Percentiles rank a stretch among this genome's conserved stretches.
Evolutionary conservation across 352 stramenopile species (phyloP).

Genomic region (Blastocystis sp.): DNA sequence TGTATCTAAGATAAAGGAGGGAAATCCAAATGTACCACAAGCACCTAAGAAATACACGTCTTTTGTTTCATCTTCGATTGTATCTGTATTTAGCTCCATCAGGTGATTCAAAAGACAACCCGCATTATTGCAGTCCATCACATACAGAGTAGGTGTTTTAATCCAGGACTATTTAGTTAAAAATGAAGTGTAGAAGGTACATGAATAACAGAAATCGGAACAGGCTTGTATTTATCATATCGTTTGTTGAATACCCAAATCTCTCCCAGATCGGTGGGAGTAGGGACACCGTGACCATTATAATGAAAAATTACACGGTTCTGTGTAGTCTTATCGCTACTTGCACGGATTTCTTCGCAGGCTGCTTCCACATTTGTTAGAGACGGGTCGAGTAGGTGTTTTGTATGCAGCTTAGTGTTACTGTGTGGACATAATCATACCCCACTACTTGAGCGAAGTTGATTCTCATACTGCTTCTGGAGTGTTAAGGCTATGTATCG

Average conservation of each 20-base stretch:
- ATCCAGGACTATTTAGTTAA: slow-evolving; percentile 79
- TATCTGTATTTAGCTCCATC: slow-evolving; percentile 68
- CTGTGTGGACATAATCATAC: neutral
- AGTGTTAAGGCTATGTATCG: slow-evolving; percentile 9
- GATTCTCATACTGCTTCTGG: slow-evolving; percentile 32
- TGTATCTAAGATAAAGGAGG: slow-evolving; percentile 70
- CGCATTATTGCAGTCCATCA: slow-evolving; percentile 95
- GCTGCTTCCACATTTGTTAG: slow-evolving; percentile 37
- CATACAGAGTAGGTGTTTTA: slow-evolving; percentile 87
- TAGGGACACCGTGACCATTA: slow-evolving; percentile 97
- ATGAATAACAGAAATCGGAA: slow-evolving; percentile 89
- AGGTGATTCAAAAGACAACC: slow-evolving; percentile 92
- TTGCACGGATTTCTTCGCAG: slow-evolving; percentile 22
- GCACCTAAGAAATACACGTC: slow-evolving; percentile 34
- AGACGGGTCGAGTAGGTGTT: slow-evolving; percentile 39
- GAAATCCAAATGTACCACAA: slow-evolving; percentile 20
- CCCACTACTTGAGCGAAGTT: neutral
- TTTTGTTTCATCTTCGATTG: slow-evolving; percentile 62
- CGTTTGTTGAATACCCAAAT: slow-evolving; percentile 99
- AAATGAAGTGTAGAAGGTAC: neutral
- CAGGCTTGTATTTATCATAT: slow-evolving; percentile 98
- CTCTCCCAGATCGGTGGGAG: slow-evolving; percentile 91
- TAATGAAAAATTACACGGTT: slow-evolving; percentile 96
- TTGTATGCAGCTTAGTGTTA: slow-evolving; percentile 28
- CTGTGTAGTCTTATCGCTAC: slow-evolving; percentile 2